These are phyloP conservation scores for Ustilago vetiveriae DNA, from an alignment of 1,284 basidiomycete genomes.

Conservation along the genomic window DNA sequence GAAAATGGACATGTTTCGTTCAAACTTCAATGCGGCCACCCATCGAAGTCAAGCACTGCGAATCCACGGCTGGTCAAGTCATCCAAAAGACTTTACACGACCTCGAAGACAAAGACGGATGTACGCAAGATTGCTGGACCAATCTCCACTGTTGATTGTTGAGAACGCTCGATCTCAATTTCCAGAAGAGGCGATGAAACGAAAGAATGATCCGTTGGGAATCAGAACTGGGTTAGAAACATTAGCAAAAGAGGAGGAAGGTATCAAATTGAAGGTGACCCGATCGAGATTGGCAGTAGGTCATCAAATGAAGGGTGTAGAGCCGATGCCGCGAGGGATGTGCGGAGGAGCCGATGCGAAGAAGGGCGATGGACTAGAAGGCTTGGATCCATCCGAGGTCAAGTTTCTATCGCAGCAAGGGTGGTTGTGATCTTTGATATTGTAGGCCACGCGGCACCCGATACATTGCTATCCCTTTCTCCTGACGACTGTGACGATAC, in stretches of 20 bases:
- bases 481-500: too few species aligned
- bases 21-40: neutral
- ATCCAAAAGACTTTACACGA: conserved; percentile 18
- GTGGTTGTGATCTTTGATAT: too few species aligned
- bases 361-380: neutral
- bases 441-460: too few species aligned
- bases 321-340: neutral
- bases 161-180: neutral
- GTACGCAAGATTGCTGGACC: conserved; percentile 15
- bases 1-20: conserved; percentile 3
- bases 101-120: conserved; percentile 15
- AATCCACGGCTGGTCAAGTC: conserved; percentile 24
- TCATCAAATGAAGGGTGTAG: neutral
- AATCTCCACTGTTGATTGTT: conserved; percentile 12
- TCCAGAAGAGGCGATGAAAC: neutral
- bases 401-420: too few species aligned
- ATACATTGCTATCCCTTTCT: too few species aligned
- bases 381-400: neutral
- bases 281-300: conserved; percentile 17
- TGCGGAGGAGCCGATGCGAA: neutral
- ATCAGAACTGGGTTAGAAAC: neutral
- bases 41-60: conserved; percentile 10
- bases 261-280: conserved; percentile 7
- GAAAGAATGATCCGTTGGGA: conserved; percentile 22
- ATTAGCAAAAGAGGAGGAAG: neutral